A percentile compares a stretch with the other conserved stretches of the same genome.
phyloP scores from a whole-genome alignment of 2,329 filamentous ascomycete species.

The Fonsecaea nubica region DNA sequence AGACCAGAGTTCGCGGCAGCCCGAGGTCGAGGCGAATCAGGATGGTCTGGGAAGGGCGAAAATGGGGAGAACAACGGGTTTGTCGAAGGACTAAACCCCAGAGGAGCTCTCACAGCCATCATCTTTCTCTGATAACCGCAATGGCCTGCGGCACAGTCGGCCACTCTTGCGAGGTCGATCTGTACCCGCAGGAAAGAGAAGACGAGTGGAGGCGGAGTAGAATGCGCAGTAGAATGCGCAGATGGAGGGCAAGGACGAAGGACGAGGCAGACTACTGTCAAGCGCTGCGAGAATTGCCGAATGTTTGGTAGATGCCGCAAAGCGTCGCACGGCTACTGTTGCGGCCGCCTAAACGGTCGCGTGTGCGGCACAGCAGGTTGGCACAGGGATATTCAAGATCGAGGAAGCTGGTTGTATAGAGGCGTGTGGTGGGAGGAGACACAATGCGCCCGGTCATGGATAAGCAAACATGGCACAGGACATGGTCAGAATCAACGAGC shows the following conservation, averaged over 20 bases:
- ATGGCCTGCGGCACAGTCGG: conserved; percentile 29
- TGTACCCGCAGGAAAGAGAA: conserved; percentile 20
- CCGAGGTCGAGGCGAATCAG: conserved; percentile 58
- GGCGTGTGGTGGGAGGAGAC: conserved; percentile 18
- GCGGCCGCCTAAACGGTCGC: conserved; percentile 32
- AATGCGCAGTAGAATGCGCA: conserved; percentile 1
- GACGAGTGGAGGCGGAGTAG: conserved; percentile 10
- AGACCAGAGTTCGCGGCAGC: conserved; percentile 58
- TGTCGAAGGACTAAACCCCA: conserved; percentile 63
- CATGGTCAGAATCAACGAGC: conserved; percentile 12
- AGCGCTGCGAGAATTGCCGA: conserved; percentile 12
- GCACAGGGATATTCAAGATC: conserved; percentile 23
- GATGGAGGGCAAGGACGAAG: conserved; percentile 10
- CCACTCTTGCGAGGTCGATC: conserved; percentile 24
- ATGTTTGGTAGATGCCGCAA: conserved; percentile 16
- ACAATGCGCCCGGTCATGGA: conserved; percentile 23
- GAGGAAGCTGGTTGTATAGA: conserved; percentile 17
- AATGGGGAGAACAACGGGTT: conserved; percentile 63
- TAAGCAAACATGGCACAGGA: conserved; percentile 14
- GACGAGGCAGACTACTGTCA: conserved; percentile 33
- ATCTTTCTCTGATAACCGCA: conserved; percentile 25
- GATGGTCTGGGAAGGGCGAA: conserved; percentile 63
- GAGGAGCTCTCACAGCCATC: conserved; percentile 69
- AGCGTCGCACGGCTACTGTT: conserved; percentile 29
- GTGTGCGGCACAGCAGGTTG: conserved; percentile 32